Evolutionary conservation across 441 rosid genomes (phyloP).

Genomic region (Populus trichocarpa): DNA sequence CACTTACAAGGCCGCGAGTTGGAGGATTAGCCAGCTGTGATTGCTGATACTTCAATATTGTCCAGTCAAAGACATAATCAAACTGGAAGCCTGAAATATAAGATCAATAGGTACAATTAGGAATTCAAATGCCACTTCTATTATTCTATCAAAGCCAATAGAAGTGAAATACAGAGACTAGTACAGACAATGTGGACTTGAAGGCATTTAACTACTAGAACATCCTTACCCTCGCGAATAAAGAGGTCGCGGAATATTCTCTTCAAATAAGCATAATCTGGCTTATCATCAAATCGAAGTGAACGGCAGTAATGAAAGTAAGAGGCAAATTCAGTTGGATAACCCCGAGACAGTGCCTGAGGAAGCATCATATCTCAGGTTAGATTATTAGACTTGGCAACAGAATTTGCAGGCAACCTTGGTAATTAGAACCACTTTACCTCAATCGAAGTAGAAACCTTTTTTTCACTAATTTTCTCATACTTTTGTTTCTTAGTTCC

Average conservation of each 20-base stretch:
- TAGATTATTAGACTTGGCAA: background rate
- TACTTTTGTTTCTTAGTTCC: constrained; percentile 85
- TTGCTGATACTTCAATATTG: constrained; percentile 93
- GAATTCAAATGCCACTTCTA: background rate
- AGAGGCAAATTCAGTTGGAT: constrained; percentile 93
- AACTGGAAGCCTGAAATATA: constrained; percentile 75
- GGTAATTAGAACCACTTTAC: constrained; percentile 29
- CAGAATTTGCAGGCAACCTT: background rate
- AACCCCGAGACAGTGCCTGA: constrained; percentile 86
- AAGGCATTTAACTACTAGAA: background rate
- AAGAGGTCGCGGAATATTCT: constrained; percentile 92
- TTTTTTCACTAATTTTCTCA: constrained; percentile 83
- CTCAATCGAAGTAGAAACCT: constrained; percentile 84
- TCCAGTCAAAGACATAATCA: constrained; percentile 98
- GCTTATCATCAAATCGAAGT: constrained; percentile 87
- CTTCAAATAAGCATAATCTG: constrained; percentile 89
- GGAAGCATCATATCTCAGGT: background rate
- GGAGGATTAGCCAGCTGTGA: constrained; percentile 83
- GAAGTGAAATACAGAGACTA: background rate
- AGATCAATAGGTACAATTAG: constrained; percentile 9
- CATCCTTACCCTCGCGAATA: constrained; percentile 78
- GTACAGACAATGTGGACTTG: background rate
- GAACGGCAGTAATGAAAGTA: constrained; percentile 96
- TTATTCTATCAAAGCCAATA: background rate
- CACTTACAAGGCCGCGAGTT: constrained; percentile 58